Evolutionary conservation across 2,329 filamentous ascomycete genomes (phyloP).

Genomic region (Aphanocladium album): DNA sequence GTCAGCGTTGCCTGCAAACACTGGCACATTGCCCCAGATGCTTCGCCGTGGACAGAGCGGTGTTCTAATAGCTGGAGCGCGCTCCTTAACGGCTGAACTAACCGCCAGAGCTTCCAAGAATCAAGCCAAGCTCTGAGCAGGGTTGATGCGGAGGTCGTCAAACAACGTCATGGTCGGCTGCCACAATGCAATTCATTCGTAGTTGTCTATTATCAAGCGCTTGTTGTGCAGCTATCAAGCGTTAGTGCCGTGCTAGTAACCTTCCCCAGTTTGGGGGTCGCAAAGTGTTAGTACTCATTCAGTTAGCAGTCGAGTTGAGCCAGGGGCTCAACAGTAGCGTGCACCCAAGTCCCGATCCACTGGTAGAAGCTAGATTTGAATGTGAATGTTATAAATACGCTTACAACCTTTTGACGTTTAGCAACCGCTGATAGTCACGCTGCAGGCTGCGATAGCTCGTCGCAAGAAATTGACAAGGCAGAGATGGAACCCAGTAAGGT

Average conservation of each 20-base stretch:
- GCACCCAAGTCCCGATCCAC: constrained; percentile 1
- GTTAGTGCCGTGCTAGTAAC: neutral
- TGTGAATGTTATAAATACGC: constrained; percentile 4
- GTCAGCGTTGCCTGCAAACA: neutral
- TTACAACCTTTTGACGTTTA: neutral
- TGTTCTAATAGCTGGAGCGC: neutral
- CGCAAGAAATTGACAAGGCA: neutral
- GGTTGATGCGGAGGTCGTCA: neutral
- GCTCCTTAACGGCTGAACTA: neutral
- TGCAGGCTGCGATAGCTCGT: neutral
- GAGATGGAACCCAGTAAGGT: neutral
- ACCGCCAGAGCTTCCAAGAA: neutral
- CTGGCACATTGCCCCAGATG: neutral
- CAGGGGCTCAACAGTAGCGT: constrained; percentile 8
- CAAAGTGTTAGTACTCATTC: constrained; percentile 6
- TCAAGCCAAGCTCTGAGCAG: neutral
- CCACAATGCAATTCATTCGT: neutral
- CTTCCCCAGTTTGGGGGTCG: constrained; percentile 2
- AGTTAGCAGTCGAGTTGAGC: constrained; percentile 1
- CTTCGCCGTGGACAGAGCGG: neutral
- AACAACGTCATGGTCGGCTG: neutral
- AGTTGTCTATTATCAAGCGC: neutral
- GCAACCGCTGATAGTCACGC: neutral
- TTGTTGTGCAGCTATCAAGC: neutral
- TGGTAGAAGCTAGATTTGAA: neutral